Evolutionary conservation across 208 protist species (phyloP).

Genomic region (Trypanosoma congolense): DNA sequence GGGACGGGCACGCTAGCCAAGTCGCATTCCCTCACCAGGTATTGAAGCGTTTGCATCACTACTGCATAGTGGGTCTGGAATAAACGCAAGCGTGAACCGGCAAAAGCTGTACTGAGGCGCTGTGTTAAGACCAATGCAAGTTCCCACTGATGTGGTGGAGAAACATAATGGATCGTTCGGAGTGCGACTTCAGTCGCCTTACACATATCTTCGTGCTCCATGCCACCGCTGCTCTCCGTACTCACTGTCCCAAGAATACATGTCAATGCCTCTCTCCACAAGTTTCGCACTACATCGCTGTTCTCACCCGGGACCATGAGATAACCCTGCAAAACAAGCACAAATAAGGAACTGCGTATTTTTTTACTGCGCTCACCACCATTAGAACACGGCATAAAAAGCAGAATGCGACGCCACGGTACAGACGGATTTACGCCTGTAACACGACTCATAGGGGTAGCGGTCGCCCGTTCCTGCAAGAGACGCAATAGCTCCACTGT

Average conservation of each 20-base stretch:
- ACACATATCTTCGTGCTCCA: not conserved
- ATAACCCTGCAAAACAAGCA: conserved; percentile 5
- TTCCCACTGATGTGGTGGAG: conserved; percentile 19
- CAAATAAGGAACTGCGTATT: conserved; percentile 8
- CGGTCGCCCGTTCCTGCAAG: not conserved
- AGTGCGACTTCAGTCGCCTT: conserved; percentile 9
- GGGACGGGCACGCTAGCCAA: conserved; percentile 7
- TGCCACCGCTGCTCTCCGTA: not conserved
- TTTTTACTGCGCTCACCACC: not conserved
- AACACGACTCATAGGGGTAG: not conserved
- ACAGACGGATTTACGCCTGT: not conserved
- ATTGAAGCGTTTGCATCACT: conserved; percentile 20
- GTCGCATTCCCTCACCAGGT: conserved; percentile 16
- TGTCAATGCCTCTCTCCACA: conserved; percentile 14
- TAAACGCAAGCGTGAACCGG: not conserved
- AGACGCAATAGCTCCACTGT: conserved; percentile 3
- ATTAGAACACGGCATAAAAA: conserved; percentile 12
- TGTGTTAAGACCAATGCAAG: conserved; percentile 16
- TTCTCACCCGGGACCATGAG: not conserved
- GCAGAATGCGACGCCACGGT: conserved; percentile 22
- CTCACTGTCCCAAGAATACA: conserved; percentile 4
- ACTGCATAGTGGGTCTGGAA: conserved; percentile 4
- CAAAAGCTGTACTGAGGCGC: not conserved
- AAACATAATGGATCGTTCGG: conserved; percentile 8
- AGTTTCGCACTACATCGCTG: conserved; percentile 6